Percentiles rank a stretch among this genome's conserved stretches.
These are phyloP conservation scores for Microsporum audouinii DNA, from an alignment of 2,329 filamentous ascomycete species.

Conservation along the genomic window DNA sequence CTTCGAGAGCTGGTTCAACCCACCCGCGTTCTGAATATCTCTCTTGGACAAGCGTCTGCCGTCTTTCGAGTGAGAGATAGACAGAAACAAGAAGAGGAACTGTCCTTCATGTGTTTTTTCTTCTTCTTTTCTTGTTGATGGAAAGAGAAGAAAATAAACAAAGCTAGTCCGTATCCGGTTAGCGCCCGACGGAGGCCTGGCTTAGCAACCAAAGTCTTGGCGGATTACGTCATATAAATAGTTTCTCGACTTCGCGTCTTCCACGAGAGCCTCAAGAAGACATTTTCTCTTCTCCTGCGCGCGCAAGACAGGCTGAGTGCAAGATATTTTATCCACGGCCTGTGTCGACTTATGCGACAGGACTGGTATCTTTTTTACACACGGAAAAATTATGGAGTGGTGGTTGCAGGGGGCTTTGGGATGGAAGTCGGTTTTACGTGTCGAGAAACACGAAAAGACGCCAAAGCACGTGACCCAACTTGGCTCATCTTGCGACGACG, in stretches of 20 bases:
- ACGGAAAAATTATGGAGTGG: not conserved
- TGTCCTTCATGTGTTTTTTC: constrained; percentile 1
- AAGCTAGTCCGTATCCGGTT: constrained; percentile 13
- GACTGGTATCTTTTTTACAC: not conserved
- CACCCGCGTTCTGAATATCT: not conserved
- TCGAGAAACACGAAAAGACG: constrained; percentile 20
- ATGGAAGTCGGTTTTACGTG: constrained; percentile 7
- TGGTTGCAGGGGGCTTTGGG: not conserved
- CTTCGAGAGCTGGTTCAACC: not conserved
- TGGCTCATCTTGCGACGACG: not conserved
- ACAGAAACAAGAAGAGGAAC: too few relatives aligned
- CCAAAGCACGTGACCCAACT: constrained; percentile 23
- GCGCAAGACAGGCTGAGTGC: not conserved
- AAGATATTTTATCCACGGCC: not conserved
- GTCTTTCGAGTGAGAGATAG: too few relatives aligned
- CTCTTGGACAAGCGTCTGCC: not conserved
- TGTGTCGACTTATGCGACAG: not conserved
- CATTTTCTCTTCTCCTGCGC: not conserved
- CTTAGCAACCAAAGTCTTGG: constrained; percentile 11
- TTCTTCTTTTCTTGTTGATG: constrained; percentile 2
- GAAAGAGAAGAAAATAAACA: constrained; percentile 13
- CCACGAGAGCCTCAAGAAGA: not conserved
- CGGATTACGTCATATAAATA: constrained; percentile 11
- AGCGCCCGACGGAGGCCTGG: constrained; percentile 11
- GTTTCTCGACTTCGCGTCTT: constrained; percentile 7